These are phyloP conservation scores for Ceratocystis colombiana DNA, from an alignment of 2,329 filamentous ascomycete genomes.

Conservation along the genomic window DNA sequence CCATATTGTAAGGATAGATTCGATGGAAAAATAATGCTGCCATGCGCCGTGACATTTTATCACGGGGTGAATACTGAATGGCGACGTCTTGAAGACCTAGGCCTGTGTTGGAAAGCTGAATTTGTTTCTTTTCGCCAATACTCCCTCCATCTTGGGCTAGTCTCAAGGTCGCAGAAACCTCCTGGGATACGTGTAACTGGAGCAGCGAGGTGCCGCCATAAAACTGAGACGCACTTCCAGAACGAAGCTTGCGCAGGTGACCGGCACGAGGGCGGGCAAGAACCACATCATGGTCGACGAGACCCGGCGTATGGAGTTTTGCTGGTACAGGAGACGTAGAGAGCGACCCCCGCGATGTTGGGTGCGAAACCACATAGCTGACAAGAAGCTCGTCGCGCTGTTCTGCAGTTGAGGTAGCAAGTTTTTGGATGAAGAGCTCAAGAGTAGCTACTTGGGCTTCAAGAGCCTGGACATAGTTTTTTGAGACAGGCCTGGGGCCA, in stretches of 20 bases:
- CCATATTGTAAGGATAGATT: slow-evolving; percentile 42
- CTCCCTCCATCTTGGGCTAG: background rate
- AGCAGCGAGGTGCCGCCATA: slow-evolving; percentile 22
- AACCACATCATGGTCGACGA: slow-evolving; percentile 22
- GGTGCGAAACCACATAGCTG: slow-evolving; percentile 28
- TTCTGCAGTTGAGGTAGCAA: slow-evolving; percentile 35
- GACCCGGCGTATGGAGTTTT: background rate
- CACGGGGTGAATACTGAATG: slow-evolving; percentile 37
- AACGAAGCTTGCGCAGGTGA: slow-evolving; percentile 30
- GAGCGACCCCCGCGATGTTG: slow-evolving; percentile 26
- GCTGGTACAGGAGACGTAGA: background rate
- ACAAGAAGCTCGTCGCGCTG: slow-evolving; percentile 38
- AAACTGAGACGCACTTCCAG: slow-evolving; percentile 19
- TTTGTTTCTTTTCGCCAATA: background rate
- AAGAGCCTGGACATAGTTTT: slow-evolving; percentile 40
- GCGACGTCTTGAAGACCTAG: slow-evolving; percentile 23
- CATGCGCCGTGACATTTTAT: slow-evolving; percentile 37
- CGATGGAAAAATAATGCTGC: slow-evolving; percentile 42
- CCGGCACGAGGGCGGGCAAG: slow-evolving; percentile 29
- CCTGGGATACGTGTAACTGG: slow-evolving; percentile 19
- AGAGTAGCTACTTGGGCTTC: slow-evolving; percentile 40
- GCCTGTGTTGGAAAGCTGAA: background rate
- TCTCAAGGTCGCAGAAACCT: slow-evolving; percentile 2
- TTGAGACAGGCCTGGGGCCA: slow-evolving; percentile 36
- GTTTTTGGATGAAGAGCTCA: slow-evolving; percentile 38